Base-by-base conservation (phyloP, 2,329 filamentous ascomycete species). In the Colletotrichum chrysophilum region DNA sequence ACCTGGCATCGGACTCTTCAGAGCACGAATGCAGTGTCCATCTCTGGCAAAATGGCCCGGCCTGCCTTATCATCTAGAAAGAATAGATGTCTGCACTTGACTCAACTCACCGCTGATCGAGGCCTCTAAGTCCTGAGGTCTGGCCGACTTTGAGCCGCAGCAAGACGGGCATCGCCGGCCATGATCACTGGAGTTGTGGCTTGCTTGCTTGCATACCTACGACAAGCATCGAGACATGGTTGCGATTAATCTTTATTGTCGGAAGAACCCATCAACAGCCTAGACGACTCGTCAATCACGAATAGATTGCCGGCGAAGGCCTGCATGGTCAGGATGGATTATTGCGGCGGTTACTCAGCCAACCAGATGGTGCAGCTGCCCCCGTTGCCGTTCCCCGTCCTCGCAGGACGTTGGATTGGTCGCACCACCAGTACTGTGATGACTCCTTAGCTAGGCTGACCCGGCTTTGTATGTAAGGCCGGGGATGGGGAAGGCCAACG, bases 21-120 rank as follows among this genome's bases (percentile, higher is more conserved):
- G 18, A 48, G 18, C 38, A 48, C 18, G 9, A 48, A 48, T 38
- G 18, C 26, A 28, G 12, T 24, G 13, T 10, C 24, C 55, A 9
- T 16, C 56, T 61, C 24, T 32, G 26, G 56, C 30, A 61, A 18
- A 32, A 30, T 71, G 32, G 8, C 48, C 34, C 34, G 32, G 18
- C 32, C 62, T 71, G 48, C 34, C 26, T 68, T 52, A 67, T 68
- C 70, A 68, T 60, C 26, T 18, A n/a, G 28, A 60, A 26, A 60
- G 56, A 58, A 36, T 32, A 38, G 30, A 38, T 36, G 43, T 67
- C 21, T 34, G 66, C 36, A 32, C 21, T 71, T 60, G 64, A 71
- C 70, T 68, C 62, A 71, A 28, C 58, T 61, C 58, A 61, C 58
- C 58, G 58, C 65, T 38, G 70, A 69, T 69, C 70, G 30, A 70